Evolutionary conservation across 768 basidiomycete genomes (phyloP), one percentile per base, ranked within the genome.

Genomic region (Psilocybe cyanescens): DNA sequence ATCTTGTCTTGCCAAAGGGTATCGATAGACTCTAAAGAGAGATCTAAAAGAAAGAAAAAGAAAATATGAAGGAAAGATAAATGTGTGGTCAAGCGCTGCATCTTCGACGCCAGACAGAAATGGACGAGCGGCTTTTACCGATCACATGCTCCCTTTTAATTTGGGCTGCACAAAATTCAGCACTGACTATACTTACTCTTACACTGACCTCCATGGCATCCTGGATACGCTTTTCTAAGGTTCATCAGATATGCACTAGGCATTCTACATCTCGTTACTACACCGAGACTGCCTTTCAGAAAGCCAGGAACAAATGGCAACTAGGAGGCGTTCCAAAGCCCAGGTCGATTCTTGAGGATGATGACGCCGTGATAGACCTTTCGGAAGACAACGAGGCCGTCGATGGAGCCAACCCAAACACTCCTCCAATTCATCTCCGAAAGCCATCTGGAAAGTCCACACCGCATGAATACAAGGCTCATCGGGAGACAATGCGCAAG

Each of bases 311-410:
- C 55, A 80, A 80, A 71, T 81, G 81, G 81, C 70, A 72, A 58
- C 71, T 80, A 17, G 67, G 67, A 19, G 77, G 77, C 59, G 62
- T 79, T 52, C 76, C 77, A 9, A 68, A 67, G 28, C 80, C 81
- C 9, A 74, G 70, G 37, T 81, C 83, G 37, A 79, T 84, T 65
- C 76, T 84, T 60, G 80, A 83, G 61, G 82, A 83, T 69, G 74
- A 81, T 69, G 71, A 75, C 62, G 65, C 76, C 8, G 74, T 76
- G 14, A 72, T 81, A 52, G 83, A 85, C 70, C 74, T 84, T 12
- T 77, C 78, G 52, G 84, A 86, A 74, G 82, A 85, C 75, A 76
- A 80, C 65, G 79, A 82, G 56, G 70, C 75, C 55, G 82, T 83
- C 45, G 77, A 84, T 66, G 81, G 81, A 12, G 64, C 67, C 33